phyloP scores from a whole-genome alignment of 2,329 filamentous ascomycete species.

The Cladobotryum protrusum region DNA sequence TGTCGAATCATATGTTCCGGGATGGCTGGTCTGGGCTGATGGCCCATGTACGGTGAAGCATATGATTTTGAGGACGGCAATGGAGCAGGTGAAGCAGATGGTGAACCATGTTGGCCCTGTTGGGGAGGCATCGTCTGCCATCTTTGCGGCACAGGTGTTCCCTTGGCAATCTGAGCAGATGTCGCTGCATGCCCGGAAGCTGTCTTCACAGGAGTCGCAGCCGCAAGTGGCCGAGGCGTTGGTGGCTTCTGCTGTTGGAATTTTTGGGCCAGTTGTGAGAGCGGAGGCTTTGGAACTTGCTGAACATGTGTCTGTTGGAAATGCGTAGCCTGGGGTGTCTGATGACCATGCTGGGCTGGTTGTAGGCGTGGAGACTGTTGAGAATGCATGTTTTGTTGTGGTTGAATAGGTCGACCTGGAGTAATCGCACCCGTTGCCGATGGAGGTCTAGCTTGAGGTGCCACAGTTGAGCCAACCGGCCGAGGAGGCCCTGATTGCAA shows the following conservation, averaged over 20 bases:
- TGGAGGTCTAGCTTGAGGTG: slow-evolving; percentile 24
- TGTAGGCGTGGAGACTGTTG: slow-evolving; percentile 14
- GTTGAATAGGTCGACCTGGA: slow-evolving; percentile 28
- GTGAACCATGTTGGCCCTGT: slow-evolving; percentile 19
- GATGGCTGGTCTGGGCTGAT: slow-evolving; percentile 31
- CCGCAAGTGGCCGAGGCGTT: slow-evolving; percentile 25
- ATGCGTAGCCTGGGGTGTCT: background rate
- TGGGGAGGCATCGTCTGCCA: slow-evolving; percentile 26
- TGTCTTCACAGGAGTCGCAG: slow-evolving; percentile 23
- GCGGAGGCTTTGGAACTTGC: slow-evolving; percentile 4
- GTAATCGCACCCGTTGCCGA: slow-evolving; percentile 29
- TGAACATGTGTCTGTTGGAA: background rate
- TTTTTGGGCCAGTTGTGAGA: slow-evolving; percentile 9
- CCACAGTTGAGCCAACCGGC: slow-evolving; percentile 16
- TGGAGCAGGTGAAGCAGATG: slow-evolving; percentile 20
- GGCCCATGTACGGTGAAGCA: slow-evolving; percentile 23
- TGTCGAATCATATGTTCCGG: slow-evolving; percentile 38
- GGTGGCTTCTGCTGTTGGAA: slow-evolving; percentile 12
- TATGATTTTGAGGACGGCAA: slow-evolving; percentile 19
- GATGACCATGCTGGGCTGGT: slow-evolving; percentile 3
- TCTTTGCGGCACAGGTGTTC: slow-evolving; percentile 21
- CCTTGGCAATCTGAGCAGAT: slow-evolving; percentile 16
- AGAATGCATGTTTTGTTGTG: slow-evolving; percentile 20
- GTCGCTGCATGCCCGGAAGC: slow-evolving; percentile 17
- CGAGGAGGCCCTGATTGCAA: slow-evolving; percentile 29